Percentiles rank a stretch among this genome's conserved stretches.
These are phyloP conservation scores for Nakazawaea siamensis DNA, from an alignment of 805 yeast species.

Conservation along the genomic window DNA sequence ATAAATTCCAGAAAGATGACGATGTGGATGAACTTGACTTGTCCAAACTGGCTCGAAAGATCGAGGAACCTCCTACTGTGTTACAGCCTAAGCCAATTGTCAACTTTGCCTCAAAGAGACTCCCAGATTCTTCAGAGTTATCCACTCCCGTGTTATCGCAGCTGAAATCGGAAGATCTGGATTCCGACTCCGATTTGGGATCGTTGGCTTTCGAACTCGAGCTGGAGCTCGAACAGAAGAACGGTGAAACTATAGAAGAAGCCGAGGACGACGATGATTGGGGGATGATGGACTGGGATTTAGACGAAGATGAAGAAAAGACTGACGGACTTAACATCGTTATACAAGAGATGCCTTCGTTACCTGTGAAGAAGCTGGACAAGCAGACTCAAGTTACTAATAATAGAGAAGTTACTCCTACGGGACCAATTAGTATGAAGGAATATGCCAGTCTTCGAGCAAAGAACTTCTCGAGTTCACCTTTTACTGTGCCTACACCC, in stretches of 20 bases:
- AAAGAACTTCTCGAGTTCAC: no score
- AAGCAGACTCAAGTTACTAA: not conserved
- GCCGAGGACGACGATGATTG: slow-evolving; percentile 8
- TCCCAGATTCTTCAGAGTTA: slow-evolving; percentile 1
- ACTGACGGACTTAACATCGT: slow-evolving; percentile 3
- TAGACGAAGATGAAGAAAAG: slow-evolving; percentile 6
- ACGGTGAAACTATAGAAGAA: not conserved
- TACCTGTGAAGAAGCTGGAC: not conserved
- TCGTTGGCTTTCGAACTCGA: slow-evolving; percentile 18
- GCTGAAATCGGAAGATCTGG: not conserved
- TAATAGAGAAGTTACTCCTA: slow-evolving; percentile 3
- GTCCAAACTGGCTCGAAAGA: no score
- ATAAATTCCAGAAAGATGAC: no score
- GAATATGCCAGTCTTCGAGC: no score
- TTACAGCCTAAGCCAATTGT: not conserved
- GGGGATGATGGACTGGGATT: slow-evolving; percentile 10
- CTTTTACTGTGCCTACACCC: slow-evolving; percentile 2
- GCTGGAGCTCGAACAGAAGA: slow-evolving; percentile 9
- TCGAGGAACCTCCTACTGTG: no score
- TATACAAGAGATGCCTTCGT: slow-evolving; percentile 5
- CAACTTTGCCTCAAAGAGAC: not conserved
- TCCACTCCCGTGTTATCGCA: slow-evolving; percentile 1
- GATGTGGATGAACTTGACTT: no score
- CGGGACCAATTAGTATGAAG: slow-evolving; percentile 11
- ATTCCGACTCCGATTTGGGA: slow-evolving; percentile 16